Evolutionary conservation across 2,329 filamentous ascomycete species (phyloP), one percentile per base, ranked within the genome.

Genomic region (Trichoderma harzianum): DNA sequence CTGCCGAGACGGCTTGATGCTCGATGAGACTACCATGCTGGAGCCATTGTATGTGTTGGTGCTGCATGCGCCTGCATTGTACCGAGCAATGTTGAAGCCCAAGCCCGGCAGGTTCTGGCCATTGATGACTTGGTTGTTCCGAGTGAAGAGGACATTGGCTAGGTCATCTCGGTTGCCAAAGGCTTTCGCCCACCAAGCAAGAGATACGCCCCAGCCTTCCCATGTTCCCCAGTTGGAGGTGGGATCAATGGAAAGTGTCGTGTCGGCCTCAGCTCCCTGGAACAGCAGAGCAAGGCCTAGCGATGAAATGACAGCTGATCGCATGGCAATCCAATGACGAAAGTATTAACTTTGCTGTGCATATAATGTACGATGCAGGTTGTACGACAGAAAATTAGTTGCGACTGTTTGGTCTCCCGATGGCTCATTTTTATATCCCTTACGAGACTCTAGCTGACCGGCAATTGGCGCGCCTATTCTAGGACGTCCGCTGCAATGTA

Each of bases 141-240:
- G 36, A 7, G 32, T 68, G 34, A 68, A 68, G 26, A 68, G 60
- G 6, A 68, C 24, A 24, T 28, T 43, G 7, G 65, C 65, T 18
- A 68, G 34, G 26, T 68, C 65, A 58, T 68, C 65, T 32, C 65
- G 34, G 53, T 58, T 58, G 34, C 65, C 65, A 26, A 68, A 68
- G 12, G 65, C 65, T 30, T 68, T 68, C 18, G 65, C 65, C 65
- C 65, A 68, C 65, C 65, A 68, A 28, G 65, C 65, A 58, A 68
- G 65, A 24, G 65, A 68, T 43, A 68, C 65, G 5, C 65, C 65
- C 65, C 65, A 68, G 65, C 65, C 65, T 68, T 68, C 65, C 65
- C 65, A 68, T 2, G 65, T 58, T 2, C 65, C 65, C 65, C 65
- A 68, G 24, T 64, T 64, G 11, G 62, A 51, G 24, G 43, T 58